These are phyloP conservation scores for Colletotrichum aenigma DNA, from an alignment of 2,329 filamentous ascomycete genomes.

Conservation along the genomic window DNA sequence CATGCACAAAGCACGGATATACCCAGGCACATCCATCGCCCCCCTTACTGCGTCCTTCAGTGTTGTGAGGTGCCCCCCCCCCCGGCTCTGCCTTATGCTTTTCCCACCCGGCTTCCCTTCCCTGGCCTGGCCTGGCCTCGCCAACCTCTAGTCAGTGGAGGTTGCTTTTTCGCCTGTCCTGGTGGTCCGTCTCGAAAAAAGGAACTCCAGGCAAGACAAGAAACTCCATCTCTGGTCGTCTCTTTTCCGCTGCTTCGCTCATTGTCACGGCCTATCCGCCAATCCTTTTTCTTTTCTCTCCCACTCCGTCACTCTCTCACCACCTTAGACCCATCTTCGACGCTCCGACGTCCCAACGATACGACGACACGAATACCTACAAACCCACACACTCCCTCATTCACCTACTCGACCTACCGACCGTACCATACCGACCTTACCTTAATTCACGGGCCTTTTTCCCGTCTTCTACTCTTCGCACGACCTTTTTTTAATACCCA, in stretches of 20 bases:
- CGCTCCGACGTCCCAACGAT: slow-evolving; percentile 2
- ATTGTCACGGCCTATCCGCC: slow-evolving; percentile 10
- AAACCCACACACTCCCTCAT: background rate
- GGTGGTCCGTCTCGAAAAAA: slow-evolving; percentile 1
- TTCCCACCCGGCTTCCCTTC: background rate
- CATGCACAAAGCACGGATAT: slow-evolving; percentile 11
- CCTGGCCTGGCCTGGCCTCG: background rate
- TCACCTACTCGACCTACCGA: background rate
- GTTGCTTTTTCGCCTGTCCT: slow-evolving; percentile 1
- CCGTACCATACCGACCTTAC: background rate
- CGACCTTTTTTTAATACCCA: slow-evolving; percentile 13
- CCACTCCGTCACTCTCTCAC: background rate
- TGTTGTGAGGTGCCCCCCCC: background rate
- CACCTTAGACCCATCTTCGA: background rate
- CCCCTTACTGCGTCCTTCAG: background rate
- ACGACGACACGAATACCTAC: background rate
- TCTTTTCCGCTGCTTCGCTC: slow-evolving; percentile 1
- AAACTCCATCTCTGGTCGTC: background rate
- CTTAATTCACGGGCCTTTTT: slow-evolving; percentile 12
- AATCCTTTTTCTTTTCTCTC: slow-evolving; percentile 10
- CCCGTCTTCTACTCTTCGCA: background rate
- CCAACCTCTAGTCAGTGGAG: background rate
- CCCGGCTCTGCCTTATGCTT: background rate
- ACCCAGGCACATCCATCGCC: background rate
- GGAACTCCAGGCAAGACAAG: slow-evolving; percentile 11